Evolutionary conservation across 768 basidiomycete species (phyloP), one percentile per base, ranked within the genome.

Genomic region (Leccinum variicolor): DNA sequence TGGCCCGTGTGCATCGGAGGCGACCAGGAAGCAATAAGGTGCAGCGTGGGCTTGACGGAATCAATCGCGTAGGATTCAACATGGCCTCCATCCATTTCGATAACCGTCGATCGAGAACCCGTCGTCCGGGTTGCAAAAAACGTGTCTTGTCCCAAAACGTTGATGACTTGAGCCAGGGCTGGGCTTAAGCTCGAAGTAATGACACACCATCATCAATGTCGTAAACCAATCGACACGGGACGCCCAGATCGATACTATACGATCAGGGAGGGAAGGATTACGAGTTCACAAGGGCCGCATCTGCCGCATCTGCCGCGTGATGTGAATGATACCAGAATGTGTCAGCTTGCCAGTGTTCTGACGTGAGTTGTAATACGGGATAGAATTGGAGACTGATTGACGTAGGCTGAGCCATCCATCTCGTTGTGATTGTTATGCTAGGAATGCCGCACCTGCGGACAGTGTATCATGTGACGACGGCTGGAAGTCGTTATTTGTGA

Each of bases 1-100:
- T 82, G 64, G 62, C 43, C 76, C 69, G 57, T 75, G 70, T 6
- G 80, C 73, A 67, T 71, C 64, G 7, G 79, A 60, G 21, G 80
- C 65, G 58, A 81, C 41, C 19, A 43, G 73, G 2, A 77, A 80
- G 52, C 79, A 79, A 19, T 79, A 75, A 59, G 80, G 80, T 8
- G 76, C 78, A 14, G 67, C 62, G 11, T 66, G 70, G 19, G 75
- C 67, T 23, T 69, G 43, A 77, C 60, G 6, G 63, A 66, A 53
- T 77, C 74, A 1, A 77, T 79, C 1, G 63, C 62, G 14, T 76
- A 62, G 13, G 76, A 76, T 28, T 72, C 59, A 8, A 74, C 71
- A 47, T 72, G 74, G 15, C 75, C 60, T 4, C 75, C 74, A 45
- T 81, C 80, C 14, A 71, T 77, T 59, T 76, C 75, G 34, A 79